Conservation (phyloP, 2,329 filamentous ascomycete species). For the Bertia moriformis region DNA sequence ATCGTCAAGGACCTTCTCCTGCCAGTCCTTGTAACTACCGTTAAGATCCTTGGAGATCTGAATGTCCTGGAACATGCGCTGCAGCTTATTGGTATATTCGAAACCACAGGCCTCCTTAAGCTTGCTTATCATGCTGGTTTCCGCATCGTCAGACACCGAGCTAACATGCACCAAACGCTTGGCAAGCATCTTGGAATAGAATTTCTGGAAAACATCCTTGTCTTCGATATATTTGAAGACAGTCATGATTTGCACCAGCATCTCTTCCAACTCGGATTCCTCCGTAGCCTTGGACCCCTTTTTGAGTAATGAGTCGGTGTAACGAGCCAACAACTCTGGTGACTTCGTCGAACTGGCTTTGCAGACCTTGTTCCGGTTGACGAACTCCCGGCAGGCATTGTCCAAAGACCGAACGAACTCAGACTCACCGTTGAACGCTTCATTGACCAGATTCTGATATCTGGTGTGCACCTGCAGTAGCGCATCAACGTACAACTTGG, state of each 20-base stretch:
- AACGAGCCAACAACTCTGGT: conserved; percentile 86
- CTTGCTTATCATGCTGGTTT: conserved; percentile 99
- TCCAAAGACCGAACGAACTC: conserved; percentile 93
- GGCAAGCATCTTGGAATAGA: conserved; percentile 92
- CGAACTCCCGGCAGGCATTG: conserved; percentile 93
- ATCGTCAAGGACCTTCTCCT: conserved; percentile 48
- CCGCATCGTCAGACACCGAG: conserved; percentile 90
- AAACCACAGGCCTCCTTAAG: conserved; percentile 97
- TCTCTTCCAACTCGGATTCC: conserved; percentile 81
- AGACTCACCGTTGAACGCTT: conserved; percentile 85
- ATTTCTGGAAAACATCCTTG: conserved; percentile 99
- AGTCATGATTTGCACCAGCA: conserved; percentile 88
- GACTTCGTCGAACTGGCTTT: conserved; percentile 86
- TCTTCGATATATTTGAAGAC: conserved; percentile 99
- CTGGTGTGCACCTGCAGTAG: conserved; percentile 86
- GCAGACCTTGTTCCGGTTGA: conserved; percentile 94
- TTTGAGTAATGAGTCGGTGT: conserved; percentile 80
- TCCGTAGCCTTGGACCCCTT: conserved; percentile 88
- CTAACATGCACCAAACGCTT: conserved; percentile 88
- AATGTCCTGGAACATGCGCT: conserved; percentile 99
- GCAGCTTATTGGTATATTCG: conserved; percentile 97
- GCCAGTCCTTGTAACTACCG: conserved; percentile 68
- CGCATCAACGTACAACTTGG: conserved; percentile 91
- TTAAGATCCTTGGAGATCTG: conserved; percentile 98
- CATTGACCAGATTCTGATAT: conserved; percentile 80